Evolutionary conservation across 1,284 basidiomycete genomes (phyloP).

Genomic region (Singerocomus inundabilis): DNA sequence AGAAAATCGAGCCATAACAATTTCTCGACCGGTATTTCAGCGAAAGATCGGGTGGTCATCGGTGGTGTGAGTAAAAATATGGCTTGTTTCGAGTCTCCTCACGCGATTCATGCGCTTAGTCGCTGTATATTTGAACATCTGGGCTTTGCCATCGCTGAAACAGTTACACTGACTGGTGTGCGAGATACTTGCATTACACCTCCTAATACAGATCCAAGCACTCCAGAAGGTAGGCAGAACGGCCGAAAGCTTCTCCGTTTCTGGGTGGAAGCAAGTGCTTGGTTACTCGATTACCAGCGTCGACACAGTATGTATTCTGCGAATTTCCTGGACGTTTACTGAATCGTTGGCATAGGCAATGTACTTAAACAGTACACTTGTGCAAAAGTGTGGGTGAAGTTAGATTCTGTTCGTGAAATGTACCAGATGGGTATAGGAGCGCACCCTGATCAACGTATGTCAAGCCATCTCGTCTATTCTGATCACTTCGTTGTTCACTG

Average conservation of each 20-base stretch:
- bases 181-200: slow-evolving; percentile 48
- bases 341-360: slow-evolving; percentile 26
- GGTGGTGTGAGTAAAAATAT: slow-evolving; percentile 47
- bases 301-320: slow-evolving; percentile 40
- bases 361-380: slow-evolving; percentile 42
- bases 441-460: slow-evolving; percentile 71
- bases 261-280: slow-evolving; percentile 73
- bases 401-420: slow-evolving; percentile 62
- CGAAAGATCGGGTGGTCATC: slow-evolving; percentile 65
- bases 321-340: slow-evolving; percentile 3
- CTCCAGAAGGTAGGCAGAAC: slow-evolving; percentile 46
- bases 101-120: slow-evolving; percentile 26
- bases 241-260: slow-evolving; percentile 65
- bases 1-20: slow-evolving; percentile 56
- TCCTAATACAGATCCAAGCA: slow-evolving; percentile 50
- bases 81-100: slow-evolving; percentile 10
- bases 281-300: slow-evolving; percentile 57
- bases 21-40: slow-evolving; percentile 54
- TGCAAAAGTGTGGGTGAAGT: slow-evolving; percentile 46
- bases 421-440: slow-evolving; percentile 71
- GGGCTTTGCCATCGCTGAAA: slow-evolving; percentile 50
- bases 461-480: not conserved
- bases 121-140: slow-evolving; percentile 57
- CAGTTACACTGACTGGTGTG: slow-evolving; percentile 17
- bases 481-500: slow-evolving; percentile 3